Percentiles rank a stretch among this genome's conserved stretches.
Evolutionary conservation across 2,329 filamentous ascomycete species (phyloP).

Genomic region (Paecilomyces variotii): DNA sequence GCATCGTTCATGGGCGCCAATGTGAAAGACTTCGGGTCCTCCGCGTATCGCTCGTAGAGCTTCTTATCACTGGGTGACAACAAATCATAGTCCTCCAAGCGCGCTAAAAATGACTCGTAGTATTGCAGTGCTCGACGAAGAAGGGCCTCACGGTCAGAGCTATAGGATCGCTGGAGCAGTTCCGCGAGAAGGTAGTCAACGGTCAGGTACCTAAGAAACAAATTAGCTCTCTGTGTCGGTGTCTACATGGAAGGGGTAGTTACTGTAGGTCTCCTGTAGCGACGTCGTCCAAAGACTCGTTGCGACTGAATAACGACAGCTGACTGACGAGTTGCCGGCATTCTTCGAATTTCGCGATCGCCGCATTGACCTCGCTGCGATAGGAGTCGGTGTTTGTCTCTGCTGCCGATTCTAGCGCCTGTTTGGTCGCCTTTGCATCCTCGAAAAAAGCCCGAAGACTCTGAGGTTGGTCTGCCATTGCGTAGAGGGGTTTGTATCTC

Average conservation of each 20-base stretch:
- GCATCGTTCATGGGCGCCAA: constrained; percentile 60
- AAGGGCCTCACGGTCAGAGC: constrained; percentile 54
- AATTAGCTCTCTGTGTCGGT: constrained; percentile 11
- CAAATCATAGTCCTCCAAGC: constrained; percentile 71
- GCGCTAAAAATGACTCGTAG: constrained; percentile 71
- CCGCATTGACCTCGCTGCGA: constrained; percentile 57
- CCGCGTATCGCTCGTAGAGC: constrained; percentile 64
- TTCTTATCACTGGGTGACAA: constrained; percentile 57
- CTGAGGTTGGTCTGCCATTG: constrained; percentile 41
- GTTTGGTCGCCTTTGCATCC: constrained; percentile 48
- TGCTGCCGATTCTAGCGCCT: constrained; percentile 53
- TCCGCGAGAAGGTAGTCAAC: constrained; percentile 74
- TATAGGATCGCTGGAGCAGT: constrained; percentile 59
- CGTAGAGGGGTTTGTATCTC: background rate
- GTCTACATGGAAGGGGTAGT: constrained; percentile 7
- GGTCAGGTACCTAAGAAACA: constrained; percentile 56
- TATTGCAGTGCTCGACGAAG: constrained; percentile 58
- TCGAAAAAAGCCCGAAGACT: constrained; percentile 49
- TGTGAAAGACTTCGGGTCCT: constrained; percentile 64
- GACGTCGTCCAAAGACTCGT: constrained; percentile 82
- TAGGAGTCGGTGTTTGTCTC: constrained; percentile 59
- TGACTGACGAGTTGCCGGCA: constrained; percentile 62
- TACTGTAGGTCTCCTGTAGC: constrained; percentile 76
- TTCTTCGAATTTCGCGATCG: constrained; percentile 64
- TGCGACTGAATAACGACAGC: constrained; percentile 78